Base-by-base conservation (phyloP, 139 green algal genomes). In the Coelastrella sp. region DNA sequence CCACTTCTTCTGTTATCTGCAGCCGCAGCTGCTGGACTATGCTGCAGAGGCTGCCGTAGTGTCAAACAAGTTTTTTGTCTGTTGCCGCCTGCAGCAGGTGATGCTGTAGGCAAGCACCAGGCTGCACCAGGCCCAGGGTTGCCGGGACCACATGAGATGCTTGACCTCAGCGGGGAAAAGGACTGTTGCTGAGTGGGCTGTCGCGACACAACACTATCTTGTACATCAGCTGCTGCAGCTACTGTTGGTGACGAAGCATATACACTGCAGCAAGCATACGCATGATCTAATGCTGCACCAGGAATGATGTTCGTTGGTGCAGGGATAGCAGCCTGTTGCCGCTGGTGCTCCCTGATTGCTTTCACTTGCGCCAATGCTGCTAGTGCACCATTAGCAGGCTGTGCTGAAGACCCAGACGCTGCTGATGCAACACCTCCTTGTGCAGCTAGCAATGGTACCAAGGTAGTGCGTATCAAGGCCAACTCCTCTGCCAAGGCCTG, bases 381-480 rank as follows among this genome's bases (percentile, higher is more conserved):
- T 13, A 82, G 25, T 7, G 75, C 40, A 53, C 48, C 75, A 68
- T 71, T 71, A 13, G 51, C 51, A 30, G 75, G 35, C 51, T 82
- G 51, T 1, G 19, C 25, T 35, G 32, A 19, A 51, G 50, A 21
- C 0, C 71, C 41, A 41, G n/a, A 25, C 15, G 41, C 71, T 32
- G 43, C 41, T 63, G 76, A 34, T 69, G 34, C 35, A 17, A 21
- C 32, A 17, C 9, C 13, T 48, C 25, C 38, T 40, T 38, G 41
- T 25, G 43, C 17, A 69, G 63, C 25, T 11, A 81, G 7, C 43
- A 85, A 40, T 35, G 79, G 79, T 53, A 85, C 41, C 64, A 85
- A 23, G 43, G 63, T 57, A 15, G 41, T 77, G 62, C 79, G 79
- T n/a, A 85, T 64, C 5, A 79, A 32, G 0, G 64, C 30, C 4